Evolutionary conservation across 139 green algal species (phyloP), one percentile per base, ranked within the genome.

Genomic region (Tetradesmus obliquus): DNA sequence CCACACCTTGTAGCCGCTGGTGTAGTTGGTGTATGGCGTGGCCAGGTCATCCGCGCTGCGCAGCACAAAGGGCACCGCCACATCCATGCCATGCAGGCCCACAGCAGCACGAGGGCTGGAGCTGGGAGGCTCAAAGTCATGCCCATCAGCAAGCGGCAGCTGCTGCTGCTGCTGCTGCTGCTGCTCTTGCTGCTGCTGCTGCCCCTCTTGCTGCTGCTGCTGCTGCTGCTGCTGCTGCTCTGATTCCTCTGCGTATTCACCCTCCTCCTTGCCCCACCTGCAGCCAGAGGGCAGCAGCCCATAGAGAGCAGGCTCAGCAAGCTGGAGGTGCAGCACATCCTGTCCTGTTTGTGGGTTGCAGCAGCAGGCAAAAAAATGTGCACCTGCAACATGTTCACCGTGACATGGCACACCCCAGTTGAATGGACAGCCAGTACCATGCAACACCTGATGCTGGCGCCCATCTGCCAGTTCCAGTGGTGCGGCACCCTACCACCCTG

Each of bases 1-100:
- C 5, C 13, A 1, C 17, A 76, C 66, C 66, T 96, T 94, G 90
- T 99, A 99, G 5, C 96, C 96, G 8, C 92, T 93, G 13, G 97
- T 97, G 93, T 98, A 98, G 94, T 99, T 99, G 24, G 95, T 99
- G 94, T 96, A 98, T 17, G 94, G 93, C 3, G 95, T 96, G 13
- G 81, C 54, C 84, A 98, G 92, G 80, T 92, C 93, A 92, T 98
- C 97, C 0, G 95, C 95, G 51, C 92, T 92, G 15, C 69, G 76
- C 79, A 97, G 93, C 17, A n/a, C n/a, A 82, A 94, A 97, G 0
- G 96, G 95, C 1, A 92, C 55, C 4, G 12, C 20, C 57, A 98
- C 72, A 71, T 96, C 92, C 17, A 97, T 92, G 5, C 95, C 95
- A 1, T 88, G 87, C 20, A 96, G 85, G 0, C 57, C 74, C 13